Evolutionary conservation across 495 filamentous ascomycete genomes (phyloP).

Genomic region (Clohesyomyces aquaticus): DNA sequence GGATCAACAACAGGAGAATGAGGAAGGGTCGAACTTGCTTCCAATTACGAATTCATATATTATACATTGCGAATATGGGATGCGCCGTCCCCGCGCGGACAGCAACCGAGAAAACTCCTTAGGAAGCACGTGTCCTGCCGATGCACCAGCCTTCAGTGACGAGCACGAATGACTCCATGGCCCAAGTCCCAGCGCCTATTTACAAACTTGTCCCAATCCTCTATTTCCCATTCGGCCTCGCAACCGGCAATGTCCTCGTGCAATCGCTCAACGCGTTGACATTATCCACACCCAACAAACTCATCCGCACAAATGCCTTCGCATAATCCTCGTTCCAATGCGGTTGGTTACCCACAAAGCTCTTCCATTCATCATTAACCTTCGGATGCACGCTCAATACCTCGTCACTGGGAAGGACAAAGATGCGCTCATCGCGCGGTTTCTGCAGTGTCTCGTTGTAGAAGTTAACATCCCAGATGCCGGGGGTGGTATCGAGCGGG

Average conservation of each 20-base stretch:
- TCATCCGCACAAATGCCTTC: conserved; percentile 31
- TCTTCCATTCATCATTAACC: conserved; percentile 44
- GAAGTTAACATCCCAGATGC: conserved; percentile 52
- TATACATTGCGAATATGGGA: too few species aligned
- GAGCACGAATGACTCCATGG: too few species aligned
- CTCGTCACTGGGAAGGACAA: conserved; percentile 53
- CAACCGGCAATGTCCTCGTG: conserved; percentile 24
- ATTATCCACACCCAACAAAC: conserved; percentile 25
- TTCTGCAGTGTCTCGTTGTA: conserved; percentile 49
- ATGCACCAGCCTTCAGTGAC: too few species aligned
- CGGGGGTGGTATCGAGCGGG: conserved; percentile 52
- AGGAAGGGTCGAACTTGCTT: too few species aligned
- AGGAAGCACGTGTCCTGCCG: too few species aligned
- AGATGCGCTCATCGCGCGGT: conserved; percentile 45
- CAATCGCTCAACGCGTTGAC: conserved; percentile 21
- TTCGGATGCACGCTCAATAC: conserved; percentile 46
- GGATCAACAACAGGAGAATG: too few species aligned
- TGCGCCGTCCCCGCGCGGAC: too few species aligned
- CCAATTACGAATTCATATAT: too few species aligned
- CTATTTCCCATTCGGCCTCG: conserved; percentile 4
- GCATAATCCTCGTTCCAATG: conserved; percentile 47
- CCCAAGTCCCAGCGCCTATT: too few species aligned
- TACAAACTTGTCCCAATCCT: too few species aligned
- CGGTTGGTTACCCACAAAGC: conserved; percentile 39
- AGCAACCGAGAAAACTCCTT: too few species aligned